Evolutionary conservation across 2,329 filamentous ascomycete genomes (phyloP).

Genomic region (Sarocladium kiliense): DNA sequence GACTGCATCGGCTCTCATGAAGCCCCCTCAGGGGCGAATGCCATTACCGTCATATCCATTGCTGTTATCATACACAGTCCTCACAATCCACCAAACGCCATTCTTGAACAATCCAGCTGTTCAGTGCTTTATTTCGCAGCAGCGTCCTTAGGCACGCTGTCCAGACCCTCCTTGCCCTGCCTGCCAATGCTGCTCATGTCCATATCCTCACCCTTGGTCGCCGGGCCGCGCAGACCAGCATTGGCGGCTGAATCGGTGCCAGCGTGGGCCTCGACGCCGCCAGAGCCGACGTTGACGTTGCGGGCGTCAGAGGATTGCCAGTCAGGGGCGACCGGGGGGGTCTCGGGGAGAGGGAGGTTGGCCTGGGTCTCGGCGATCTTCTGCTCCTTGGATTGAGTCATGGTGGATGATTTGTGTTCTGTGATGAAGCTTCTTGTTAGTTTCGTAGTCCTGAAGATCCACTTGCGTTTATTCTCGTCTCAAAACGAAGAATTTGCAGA

Average conservation of each 20-base stretch:
- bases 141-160: slow-evolving; percentile 13
- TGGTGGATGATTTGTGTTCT: slow-evolving; percentile 15
- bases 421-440: not conserved
- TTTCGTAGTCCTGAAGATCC: not conserved
- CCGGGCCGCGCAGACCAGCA: slow-evolving; percentile 52
- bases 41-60: not conserved
- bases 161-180: slow-evolving; percentile 54
- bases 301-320: slow-evolving; percentile 67
- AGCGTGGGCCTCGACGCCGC: slow-evolving; percentile 43
- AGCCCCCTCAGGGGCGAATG: not conserved
- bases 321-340: slow-evolving; percentile 72
- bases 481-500: too few species aligned
- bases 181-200: slow-evolving; percentile 58
- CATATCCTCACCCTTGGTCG: slow-evolving; percentile 49
- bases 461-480: too few species aligned
- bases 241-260: slow-evolving; percentile 43
- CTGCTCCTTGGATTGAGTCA: slow-evolving; percentile 52
- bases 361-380: slow-evolving; percentile 63
- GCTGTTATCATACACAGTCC: not conserved
- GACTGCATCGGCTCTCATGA: not conserved
- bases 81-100: too few species aligned
- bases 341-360: slow-evolving; percentile 74
- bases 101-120: too few species aligned
- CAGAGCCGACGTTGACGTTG: slow-evolving; percentile 66
- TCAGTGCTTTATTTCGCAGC: slow-evolving; percentile 12